Evolutionary conservation across 495 filamentous ascomycete species (phyloP).

Genomic region (Penicillium waksmanii): DNA sequence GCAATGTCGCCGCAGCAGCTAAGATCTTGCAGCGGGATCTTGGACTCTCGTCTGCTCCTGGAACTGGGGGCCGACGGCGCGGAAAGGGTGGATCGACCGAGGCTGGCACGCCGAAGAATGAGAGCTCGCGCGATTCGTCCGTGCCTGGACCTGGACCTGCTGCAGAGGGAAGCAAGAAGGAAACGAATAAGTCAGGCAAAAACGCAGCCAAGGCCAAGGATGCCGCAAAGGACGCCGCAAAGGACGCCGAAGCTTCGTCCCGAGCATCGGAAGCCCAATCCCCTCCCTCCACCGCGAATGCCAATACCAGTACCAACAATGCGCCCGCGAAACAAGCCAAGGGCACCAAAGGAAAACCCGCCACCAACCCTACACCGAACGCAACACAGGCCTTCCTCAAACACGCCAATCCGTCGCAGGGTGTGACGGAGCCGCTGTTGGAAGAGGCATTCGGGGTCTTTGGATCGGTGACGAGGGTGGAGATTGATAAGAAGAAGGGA

Average conservation of each 20-base stretch:
- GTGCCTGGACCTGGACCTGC: conserved; percentile 23
- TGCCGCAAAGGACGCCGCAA: conserved; percentile 22
- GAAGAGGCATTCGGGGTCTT: conserved; percentile 70
- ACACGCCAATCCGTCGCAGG: conserved; percentile 88
- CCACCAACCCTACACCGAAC: conserved; percentile 46
- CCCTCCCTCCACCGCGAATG: conserved; percentile 26
- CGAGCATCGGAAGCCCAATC: conserved; percentile 30
- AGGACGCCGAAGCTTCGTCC: conserved; percentile 30
- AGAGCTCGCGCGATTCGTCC: conserved; percentile 30
- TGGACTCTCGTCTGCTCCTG: conserved; percentile 63
- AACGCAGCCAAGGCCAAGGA: conserved; percentile 25
- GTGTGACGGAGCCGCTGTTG: conserved; percentile 79
- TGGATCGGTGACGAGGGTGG: conserved; percentile 73
- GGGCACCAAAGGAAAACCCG: conserved; percentile 37
- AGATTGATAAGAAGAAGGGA: conserved; percentile 91
- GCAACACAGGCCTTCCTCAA: conserved; percentile 88
- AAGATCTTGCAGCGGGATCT: conserved; percentile 89
- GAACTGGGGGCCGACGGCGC: conserved; percentile 45
- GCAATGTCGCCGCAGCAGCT: conserved; percentile 74
- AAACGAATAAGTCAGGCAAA: conserved; percentile 27
- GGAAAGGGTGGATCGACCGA: conserved; percentile 40
- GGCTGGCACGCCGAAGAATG: conserved; percentile 28
- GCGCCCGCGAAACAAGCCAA: conserved; percentile 36
- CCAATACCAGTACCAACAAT: conserved; percentile 31
- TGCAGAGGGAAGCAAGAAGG: conserved; percentile 38